Base-by-base conservation (phyloP, 176 grass and related monocot species). In the Juncus inflexus region DNA sequence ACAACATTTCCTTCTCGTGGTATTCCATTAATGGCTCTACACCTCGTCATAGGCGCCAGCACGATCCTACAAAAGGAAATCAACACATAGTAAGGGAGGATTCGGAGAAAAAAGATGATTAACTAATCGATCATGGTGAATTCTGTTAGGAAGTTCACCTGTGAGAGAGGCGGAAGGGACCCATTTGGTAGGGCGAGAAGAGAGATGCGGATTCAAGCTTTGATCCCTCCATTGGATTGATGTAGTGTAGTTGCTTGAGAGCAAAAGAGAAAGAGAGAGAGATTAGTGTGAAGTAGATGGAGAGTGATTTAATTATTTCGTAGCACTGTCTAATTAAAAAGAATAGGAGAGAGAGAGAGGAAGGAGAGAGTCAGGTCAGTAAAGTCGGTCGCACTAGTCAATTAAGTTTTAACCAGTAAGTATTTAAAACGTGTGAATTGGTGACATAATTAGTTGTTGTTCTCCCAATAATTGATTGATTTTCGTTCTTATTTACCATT, bases 41-140 rank as follows among this genome's bases (percentile, higher is more conserved):
- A 96, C 77, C 92, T 62, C 35, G 92, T 97, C 85, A 97, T 89
- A 66, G 92, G 87, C 77, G 84, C 92, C 66, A 91, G 75, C 50
- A 97, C 92, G 65, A 97, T 74, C 76, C 92, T 97, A 67, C 67
- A 13, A 13, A 54, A 47, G 13, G 8, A 43, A 5, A 5, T 52
- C 3, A 36, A 43, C 15, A 53, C 0, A 6, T 2, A 12, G 3
- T 37, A 13, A 5, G 35, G 9, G 14, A 62, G 12, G 68, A 12
- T 60, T 5, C 49, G 52, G 11, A 73, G 0, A 11, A 15, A 3
- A 28, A 37, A 66, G 0, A 5, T 7, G 60, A 35, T 47, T 6
- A 47, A 47, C 2, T 47, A 47, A 5, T 1, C 2, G 43, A 47
- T 47, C 13, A 55, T 45, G 62, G 15, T 10, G 45, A 53, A 35